Evolutionary conservation across 139 green algal species (phyloP), one percentile per base, ranked within the genome.

Genomic region (Haematococcus lacustris): DNA sequence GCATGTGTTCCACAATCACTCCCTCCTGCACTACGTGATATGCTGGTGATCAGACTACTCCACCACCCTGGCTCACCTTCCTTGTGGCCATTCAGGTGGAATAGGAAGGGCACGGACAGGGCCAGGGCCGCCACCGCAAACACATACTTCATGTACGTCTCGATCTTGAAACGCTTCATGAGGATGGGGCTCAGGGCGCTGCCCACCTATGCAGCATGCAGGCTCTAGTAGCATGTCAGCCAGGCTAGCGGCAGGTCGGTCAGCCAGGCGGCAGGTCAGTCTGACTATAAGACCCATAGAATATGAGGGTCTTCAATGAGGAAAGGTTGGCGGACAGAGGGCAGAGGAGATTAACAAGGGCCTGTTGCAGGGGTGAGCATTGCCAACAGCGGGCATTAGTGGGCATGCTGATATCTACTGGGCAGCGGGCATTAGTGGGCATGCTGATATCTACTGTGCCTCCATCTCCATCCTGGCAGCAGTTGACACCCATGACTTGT

Each of bases 91-190:
- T 21, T 13, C 21, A 13, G 13, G 47, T 80, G 71, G 72, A 78
- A 78, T 1, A 84, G 61, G 73, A 75, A 80, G 28, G 78, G 78
- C 71, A 84, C 78, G 6, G 59, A 37, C 4, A 97, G 84, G 7
- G 85, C 73, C 7, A 70, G 32, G 0, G 91, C 86, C 0, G 77
- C 79, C 13, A 90, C 34, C 2, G n/a, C 51, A 66, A 76, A 76
- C 39, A 76, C 92, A 30, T 75, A 70, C 81, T 97, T 91, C 92
- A 97, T 97, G 85, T 94, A 97, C 0, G 68, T 70, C 81, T 91
- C 89, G 23, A 78, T 57, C 63, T 72, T 77, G 57, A 38, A 74
- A 3, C 53, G 69, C 39, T 77, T 78, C 80, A 93, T 88, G 23
- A 95, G 77, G 35, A 78, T 61, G 1, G 75, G 71, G 0, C 69